Evolutionary conservation across 306 rosid genomes (phyloP).

Genomic region (Acacia crassicarpa): DNA sequence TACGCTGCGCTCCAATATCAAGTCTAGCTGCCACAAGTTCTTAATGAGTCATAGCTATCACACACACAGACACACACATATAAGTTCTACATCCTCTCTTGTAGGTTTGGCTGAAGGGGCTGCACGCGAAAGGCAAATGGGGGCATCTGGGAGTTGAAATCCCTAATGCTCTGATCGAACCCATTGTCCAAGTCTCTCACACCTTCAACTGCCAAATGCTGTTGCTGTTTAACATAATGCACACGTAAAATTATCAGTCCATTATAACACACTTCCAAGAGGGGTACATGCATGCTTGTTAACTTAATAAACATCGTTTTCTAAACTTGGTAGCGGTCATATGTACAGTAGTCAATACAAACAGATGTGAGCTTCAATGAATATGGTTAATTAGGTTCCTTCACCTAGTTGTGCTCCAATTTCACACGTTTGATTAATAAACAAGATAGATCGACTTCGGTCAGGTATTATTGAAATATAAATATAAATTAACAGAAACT

Average conservation of each 20-base stretch:
- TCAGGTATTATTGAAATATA: background rate
- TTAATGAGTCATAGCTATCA: background rate
- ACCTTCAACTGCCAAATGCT: conserved; percentile 60
- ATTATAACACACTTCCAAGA: background rate
- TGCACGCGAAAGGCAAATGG: conserved; percentile 54
- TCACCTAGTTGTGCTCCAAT: background rate
- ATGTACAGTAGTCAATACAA: background rate
- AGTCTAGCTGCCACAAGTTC: conserved; percentile 11
- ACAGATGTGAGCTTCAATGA: background rate
- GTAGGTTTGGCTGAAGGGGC: conserved; percentile 64
- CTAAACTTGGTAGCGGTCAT: background rate
- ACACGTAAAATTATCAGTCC: background rate
- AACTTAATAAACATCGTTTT: background rate
- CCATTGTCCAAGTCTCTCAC: conserved; percentile 59
- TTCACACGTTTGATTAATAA: background rate
- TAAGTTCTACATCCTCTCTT: conserved; percentile 39
- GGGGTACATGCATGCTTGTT: background rate
- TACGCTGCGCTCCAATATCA: background rate
- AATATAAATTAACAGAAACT: background rate
- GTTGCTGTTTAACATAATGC: conserved; percentile 41
- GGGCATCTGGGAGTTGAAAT: conserved; percentile 40
- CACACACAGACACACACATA: background rate
- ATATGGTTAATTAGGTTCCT: background rate
- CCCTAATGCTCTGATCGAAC: conserved; percentile 45
- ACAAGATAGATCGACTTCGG: background rate